Percentiles rank a stretch among this genome's conserved stretches.
Conservation (phyloP, 1,284 basidiomycete species). For the Neolentinus lepideus region DNA sequence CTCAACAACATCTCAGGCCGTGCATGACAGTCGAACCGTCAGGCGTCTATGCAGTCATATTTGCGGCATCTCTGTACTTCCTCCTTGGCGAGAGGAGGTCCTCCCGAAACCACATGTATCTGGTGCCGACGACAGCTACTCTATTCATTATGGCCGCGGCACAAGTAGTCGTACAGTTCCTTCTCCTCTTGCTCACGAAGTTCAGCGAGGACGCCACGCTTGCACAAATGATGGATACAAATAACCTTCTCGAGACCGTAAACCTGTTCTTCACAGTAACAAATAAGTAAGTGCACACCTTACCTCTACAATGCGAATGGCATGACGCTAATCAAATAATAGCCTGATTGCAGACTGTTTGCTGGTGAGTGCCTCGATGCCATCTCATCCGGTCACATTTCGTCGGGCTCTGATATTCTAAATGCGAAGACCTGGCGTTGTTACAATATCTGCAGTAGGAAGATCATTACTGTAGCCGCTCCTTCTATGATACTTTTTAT, state of each 20-base stretch:
- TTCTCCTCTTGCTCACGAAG: not conserved
- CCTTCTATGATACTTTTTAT: not conserved
- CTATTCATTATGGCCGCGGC: not conserved
- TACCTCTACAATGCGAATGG: no score
- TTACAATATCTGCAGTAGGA: not conserved
- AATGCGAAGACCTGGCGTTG: not conserved
- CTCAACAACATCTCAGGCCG: not conserved
- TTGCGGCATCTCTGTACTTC: not conserved
- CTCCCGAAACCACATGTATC: not conserved
- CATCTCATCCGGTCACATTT: not conserved
- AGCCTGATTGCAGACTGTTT: not conserved
- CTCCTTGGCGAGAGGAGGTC: not conserved
- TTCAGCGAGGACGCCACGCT: not conserved
- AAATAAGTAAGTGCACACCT: not conserved
- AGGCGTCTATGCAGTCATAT: not conserved
- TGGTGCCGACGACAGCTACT: not conserved
- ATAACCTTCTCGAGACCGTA: not conserved
- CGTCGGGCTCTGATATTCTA: not conserved
- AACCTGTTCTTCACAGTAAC: not conserved
- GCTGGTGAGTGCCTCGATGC: not conserved
- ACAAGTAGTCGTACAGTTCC: not conserved
- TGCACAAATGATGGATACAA: not conserved
- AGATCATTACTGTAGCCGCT: not conserved
- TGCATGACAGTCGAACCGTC: not conserved
- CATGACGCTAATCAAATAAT: no score